phyloP scores from a whole-genome alignment of 176 grass and related monocot species.

The Saccharum spontaneum region DNA sequence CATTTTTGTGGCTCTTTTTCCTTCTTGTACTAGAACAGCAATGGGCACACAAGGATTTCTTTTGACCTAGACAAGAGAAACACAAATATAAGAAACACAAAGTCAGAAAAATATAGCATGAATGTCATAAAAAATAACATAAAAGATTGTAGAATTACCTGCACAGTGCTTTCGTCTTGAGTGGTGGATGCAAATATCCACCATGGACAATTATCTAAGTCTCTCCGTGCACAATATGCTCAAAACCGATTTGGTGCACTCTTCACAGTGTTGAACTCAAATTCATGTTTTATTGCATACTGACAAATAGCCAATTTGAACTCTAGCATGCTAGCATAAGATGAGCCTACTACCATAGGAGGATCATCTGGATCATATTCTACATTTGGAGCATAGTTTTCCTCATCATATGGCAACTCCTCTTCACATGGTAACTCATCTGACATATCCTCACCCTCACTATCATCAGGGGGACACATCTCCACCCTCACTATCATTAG shows the following conservation, averaged over 20 bases:
- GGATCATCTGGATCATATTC: too few species aligned
- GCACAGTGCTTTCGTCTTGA: neutral
- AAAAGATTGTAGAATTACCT: neutral
- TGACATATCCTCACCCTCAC: too few species aligned
- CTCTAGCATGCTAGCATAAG: too few species aligned
- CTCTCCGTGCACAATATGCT: neutral
- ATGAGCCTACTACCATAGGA: too few species aligned
- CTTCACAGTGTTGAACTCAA: too few species aligned
- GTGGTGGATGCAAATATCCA: neutral
- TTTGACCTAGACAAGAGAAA: neutral
- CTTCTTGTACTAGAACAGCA: neutral
- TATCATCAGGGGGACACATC: too few species aligned
- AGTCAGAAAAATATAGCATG: neutral
- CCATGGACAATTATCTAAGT: neutral
- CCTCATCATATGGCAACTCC: too few species aligned
- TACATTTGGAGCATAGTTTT: too few species aligned
- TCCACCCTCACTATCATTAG: too few species aligned
- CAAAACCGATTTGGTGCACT: neutral
- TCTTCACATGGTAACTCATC: too few species aligned
- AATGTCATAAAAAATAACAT: neutral
- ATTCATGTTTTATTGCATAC: too few species aligned
- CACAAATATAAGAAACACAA: neutral
- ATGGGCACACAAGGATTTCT: neutral
- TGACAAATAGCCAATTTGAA: too few species aligned
- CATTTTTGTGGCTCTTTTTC: neutral